Base-by-base conservation (phyloP, 2,329 filamentous ascomycete genomes). In the Akanthomyces lecanii region DNA sequence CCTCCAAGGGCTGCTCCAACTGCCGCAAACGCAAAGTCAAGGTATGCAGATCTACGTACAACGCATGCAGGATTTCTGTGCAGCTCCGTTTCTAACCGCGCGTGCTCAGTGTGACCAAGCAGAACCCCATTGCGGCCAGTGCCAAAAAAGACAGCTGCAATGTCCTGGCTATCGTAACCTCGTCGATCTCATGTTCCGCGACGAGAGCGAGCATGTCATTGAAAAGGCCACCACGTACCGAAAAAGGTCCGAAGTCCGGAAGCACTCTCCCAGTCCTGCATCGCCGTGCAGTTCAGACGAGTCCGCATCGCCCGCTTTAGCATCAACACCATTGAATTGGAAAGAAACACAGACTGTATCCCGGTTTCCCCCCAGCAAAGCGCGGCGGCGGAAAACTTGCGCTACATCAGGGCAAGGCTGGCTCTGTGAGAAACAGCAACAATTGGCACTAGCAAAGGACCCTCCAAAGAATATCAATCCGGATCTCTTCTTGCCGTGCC, bases 91-190 rank as follows among this genome's bases (percentile, higher is more conserved):
- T 58, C 57, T 47, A 63, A 44, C 44, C 11, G 47, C 57, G 57
- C 61, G 44, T 59, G 40, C 40, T 51, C 65, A 85, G 82, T 85
- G 83, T 69, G 83, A 85, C 67, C 79, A 83, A 69, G 75, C 72
- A 62, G 76, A 78, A 52, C 79, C 80, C 11, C 76, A 78, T 53
- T 85, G 83, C 63, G 81, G 81, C 54, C 83, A 85, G 70, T 85
- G 83, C 69, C 76, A 78, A 56, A 82, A 83, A 68, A 78, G 81
- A 48, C 76, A 80, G 63, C 76, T 81, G 59, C 64, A 72, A 71
- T 85, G 83, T 64, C 82, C 82, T 38, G 83, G 83, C 62, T 85
- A 85, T 67, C 75, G 82, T 50, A 82, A 82, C 65, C 74, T 81
- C 55, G 78, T 83, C 47, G 82, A 85, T 66, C 76, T 85, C 65